These are phyloP conservation scores for Torrubiella hemipterigena DNA, from an alignment of 2,329 filamentous ascomycete species.

Conservation along the genomic window DNA sequence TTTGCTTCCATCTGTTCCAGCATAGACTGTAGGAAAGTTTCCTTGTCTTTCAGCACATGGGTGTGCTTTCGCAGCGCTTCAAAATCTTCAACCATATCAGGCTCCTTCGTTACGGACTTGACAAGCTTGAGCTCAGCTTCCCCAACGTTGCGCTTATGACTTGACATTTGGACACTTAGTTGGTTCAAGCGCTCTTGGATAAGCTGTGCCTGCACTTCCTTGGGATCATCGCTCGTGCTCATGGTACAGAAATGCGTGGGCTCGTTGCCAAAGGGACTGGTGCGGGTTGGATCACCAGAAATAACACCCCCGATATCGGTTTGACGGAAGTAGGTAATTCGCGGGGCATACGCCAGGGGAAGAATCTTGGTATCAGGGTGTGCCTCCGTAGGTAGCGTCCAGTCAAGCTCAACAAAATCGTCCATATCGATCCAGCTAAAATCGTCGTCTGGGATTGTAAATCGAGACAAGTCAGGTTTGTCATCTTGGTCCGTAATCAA, in stretches of 20 bases:
- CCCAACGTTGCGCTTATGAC: conserved; percentile 60
- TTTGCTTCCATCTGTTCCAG: conserved; percentile 34
- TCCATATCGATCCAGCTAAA: conserved; percentile 99
- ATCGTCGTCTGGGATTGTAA: conserved; percentile 92
- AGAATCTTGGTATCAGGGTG: conserved; percentile 92
- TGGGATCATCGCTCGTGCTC: conserved; percentile 79
- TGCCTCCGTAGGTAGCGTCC: conserved; percentile 80
- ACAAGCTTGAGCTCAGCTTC: conserved; percentile 61
- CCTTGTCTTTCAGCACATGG: conserved; percentile 44
- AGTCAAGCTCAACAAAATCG: conserved; percentile 95
- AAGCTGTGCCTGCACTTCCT: conserved; percentile 75
- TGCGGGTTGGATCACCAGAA: conserved; percentile 67
- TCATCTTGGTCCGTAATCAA: conserved; percentile 42
- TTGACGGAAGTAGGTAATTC: conserved; percentile 93
- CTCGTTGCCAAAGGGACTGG: conserved; percentile 85
- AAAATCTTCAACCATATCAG: conserved; percentile 42
- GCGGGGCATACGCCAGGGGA: conserved; percentile 82
- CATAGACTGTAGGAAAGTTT: conserved; percentile 46
- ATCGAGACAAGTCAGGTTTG: conserved; percentile 66
- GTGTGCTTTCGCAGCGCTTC: conserved; percentile 48
- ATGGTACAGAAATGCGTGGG: conserved; percentile 93
- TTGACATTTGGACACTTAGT: conserved; percentile 64
- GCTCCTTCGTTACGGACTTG: conserved; percentile 35
- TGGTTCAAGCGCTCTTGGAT: conserved; percentile 71
- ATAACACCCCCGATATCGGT: conserved; percentile 81